Evolutionary conservation across 768 basidiomycete genomes (phyloP).

Genomic region (Rhizopogon vinicolor): DNA sequence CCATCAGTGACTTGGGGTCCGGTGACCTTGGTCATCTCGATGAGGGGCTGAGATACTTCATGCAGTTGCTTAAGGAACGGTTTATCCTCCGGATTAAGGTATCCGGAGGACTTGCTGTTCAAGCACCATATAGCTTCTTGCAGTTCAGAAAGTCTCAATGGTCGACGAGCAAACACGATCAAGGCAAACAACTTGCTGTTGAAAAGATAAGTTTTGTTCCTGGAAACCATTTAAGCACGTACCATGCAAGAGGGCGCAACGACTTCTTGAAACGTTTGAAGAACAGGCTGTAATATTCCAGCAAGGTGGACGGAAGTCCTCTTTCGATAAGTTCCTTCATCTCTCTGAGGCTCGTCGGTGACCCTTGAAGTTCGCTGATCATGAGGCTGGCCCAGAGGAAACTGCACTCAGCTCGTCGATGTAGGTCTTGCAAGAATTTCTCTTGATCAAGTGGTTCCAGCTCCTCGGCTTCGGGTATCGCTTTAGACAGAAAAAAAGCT

Average conservation of each 20-base stretch:
- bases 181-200: neutral
- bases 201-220: neutral
- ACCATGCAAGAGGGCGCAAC: neutral
- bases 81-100: neutral
- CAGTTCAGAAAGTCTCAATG: neutral
- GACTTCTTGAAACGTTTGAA: neutral
- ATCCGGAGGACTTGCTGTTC: neutral
- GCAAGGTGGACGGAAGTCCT: neutral
- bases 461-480: conserved; percentile 4
- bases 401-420: conserved; percentile 19
- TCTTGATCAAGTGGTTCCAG: neutral
- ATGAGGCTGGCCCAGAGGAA: conserved; percentile 26
- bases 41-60: neutral
- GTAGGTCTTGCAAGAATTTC: conserved; percentile 3
- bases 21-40: neutral
- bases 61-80: neutral
- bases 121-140: neutral
- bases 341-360: conserved; percentile 8
- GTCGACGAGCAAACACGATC: neutral
- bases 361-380: conserved; percentile 12
- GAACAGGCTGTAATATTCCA: neutral
- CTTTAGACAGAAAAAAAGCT: conserved; percentile 4
- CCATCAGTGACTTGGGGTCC: neutral
- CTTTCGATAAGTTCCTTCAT: conserved; percentile 14
- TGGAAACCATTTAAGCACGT: neutral